Evolutionary conservation across 140 eudicot genomes (phyloP), one percentile per base, ranked within the genome.

Genomic region (Flaveria floridana): DNA sequence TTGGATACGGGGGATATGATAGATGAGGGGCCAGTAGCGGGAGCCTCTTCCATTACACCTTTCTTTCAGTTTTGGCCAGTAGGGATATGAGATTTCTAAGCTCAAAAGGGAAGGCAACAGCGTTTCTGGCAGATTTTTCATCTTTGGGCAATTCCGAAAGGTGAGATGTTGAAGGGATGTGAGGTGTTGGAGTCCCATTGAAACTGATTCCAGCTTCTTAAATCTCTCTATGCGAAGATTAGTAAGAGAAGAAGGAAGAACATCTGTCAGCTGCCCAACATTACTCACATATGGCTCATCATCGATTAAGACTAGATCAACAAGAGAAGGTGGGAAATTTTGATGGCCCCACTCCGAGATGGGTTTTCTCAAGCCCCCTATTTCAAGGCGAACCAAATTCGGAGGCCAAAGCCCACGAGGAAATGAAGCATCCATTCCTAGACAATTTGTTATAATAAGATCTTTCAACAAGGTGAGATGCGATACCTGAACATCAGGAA

Each of bases 171-270:
- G n/a, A n/a, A n/a, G n/a, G n/a, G n/a, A n/a, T n/a, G n/a, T n/a
- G n/a, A n/a, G n/a, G n/a, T n/a, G n/a, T n/a, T n/a, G n/a, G n/a
- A n/a, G 66, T 61, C 42, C 47, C 12, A 0, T 30, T 15, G 68
- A 63, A 63, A 63, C 5, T 30, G 68, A 63, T 63, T 63, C 47
- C 30, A 26, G 30, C 0, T 63, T 28, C 4, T 63, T 23, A 63
- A 62, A 62, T 5, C 12, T 0, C 0, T 0, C 0, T 15, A 63
- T 14, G 0, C 0, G 0, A 4, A 63, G 47, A 0, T 2, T 0
- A 3, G 46, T 28, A 63, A 63, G 68, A 15, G 68, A 63, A 3
- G 68, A 63, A 28, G 68, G 68, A n/a, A 63, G 11, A 28, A 63
- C 13, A 2, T 63, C 5, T 2, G 47, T 28, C 47, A 30, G 0